These are phyloP conservation scores for Nemania bipapillata DNA, from an alignment of 2,329 filamentous ascomycete genomes.

Conservation along the genomic window DNA sequence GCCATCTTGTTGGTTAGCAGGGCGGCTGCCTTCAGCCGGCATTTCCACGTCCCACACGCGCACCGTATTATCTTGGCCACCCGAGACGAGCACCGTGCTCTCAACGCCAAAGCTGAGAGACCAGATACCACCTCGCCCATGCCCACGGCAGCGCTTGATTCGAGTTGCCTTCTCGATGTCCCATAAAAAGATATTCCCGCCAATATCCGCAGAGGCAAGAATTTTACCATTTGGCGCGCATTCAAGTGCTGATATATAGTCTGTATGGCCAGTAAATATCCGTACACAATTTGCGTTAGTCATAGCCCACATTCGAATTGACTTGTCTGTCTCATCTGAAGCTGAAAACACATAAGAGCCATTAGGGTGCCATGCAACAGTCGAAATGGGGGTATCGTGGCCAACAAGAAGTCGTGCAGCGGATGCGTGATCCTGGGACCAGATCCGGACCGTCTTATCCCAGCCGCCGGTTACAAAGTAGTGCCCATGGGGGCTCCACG, in stretches of 20 bases:
- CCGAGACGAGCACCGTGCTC: slow-evolving; percentile 87
- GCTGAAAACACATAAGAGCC: slow-evolving; percentile 93
- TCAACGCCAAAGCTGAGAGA: slow-evolving; percentile 93
- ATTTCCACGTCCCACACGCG: slow-evolving; percentile 91
- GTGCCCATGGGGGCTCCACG: slow-evolving; percentile 92
- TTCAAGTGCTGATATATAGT: slow-evolving; percentile 84
- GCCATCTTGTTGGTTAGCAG: slow-evolving; percentile 54
- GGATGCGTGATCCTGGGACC: slow-evolving; percentile 92
- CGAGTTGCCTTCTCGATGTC: slow-evolving; percentile 86
- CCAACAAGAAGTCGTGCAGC: slow-evolving; percentile 88
- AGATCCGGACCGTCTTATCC: slow-evolving; percentile 89
- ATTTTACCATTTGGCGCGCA: slow-evolving; percentile 89
- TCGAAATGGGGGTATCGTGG: slow-evolving; percentile 92
- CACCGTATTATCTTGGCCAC: slow-evolving; percentile 90
- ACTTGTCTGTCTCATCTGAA: slow-evolving; percentile 84
- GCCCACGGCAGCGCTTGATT: slow-evolving; percentile 92
- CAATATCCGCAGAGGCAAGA: slow-evolving; percentile 88
- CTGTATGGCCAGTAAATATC: slow-evolving; percentile 90
- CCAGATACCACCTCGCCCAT: slow-evolving; percentile 93
- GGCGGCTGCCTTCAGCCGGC: slow-evolving; percentile 67
- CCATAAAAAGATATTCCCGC: slow-evolving; percentile 93
- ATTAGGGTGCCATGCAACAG: slow-evolving; percentile 93
- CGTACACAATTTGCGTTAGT: slow-evolving; percentile 86
- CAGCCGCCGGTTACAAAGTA: slow-evolving; percentile 91
- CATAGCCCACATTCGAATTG: slow-evolving; percentile 97